Evolutionary conservation across 495 filamentous ascomycete species (phyloP).

Genomic region (Aspergillus indologenus): DNA sequence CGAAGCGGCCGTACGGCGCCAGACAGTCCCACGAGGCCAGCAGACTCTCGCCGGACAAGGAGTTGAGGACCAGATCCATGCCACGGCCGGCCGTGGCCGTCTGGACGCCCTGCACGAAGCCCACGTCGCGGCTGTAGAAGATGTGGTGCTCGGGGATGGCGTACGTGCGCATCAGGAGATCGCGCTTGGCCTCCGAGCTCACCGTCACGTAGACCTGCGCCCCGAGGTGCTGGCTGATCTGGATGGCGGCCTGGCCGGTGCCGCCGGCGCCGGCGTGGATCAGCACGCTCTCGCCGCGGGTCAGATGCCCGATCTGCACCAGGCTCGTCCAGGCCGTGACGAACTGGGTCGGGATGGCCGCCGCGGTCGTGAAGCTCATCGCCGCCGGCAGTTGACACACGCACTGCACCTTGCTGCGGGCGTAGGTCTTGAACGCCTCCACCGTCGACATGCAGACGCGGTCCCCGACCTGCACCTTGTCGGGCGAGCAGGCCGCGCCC

Average conservation of each 20-base stretch:
- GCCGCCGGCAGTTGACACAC: conserved; percentile 9
- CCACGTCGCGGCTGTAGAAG: too few species aligned
- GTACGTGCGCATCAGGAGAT: too few species aligned
- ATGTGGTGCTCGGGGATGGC: too few species aligned
- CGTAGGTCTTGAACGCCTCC: neutral
- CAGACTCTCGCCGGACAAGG: too few species aligned
- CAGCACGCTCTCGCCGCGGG: conserved; percentile 23
- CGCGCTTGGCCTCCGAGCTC: neutral
- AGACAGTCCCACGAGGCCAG: too few species aligned
- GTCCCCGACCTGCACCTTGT: conserved; percentile 16
- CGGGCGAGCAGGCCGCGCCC: conserved; percentile 15
- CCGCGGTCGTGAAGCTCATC: conserved; percentile 1
- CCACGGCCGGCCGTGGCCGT: too few species aligned
- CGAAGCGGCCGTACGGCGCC: too few species aligned
- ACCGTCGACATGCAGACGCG: conserved; percentile 14
- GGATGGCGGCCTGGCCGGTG: conserved; percentile 54
- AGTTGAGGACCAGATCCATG: too few species aligned
- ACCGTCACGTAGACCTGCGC: conserved; percentile 42
- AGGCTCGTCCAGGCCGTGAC: too few species aligned
- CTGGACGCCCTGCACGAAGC: too few species aligned
- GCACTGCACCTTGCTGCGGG: neutral
- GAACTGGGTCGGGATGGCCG: too few species aligned
- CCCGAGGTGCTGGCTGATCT: conserved; percentile 48
- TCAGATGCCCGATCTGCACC: conserved; percentile 17
- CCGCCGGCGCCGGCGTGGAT: conserved; percentile 27